A percentile compares a stretch with the other conserved stretches of the same genome.
These are phyloP conservation scores for Fusarium begoniae DNA, from an alignment of 2,329 filamentous ascomycete species.

Conservation along the genomic window DNA sequence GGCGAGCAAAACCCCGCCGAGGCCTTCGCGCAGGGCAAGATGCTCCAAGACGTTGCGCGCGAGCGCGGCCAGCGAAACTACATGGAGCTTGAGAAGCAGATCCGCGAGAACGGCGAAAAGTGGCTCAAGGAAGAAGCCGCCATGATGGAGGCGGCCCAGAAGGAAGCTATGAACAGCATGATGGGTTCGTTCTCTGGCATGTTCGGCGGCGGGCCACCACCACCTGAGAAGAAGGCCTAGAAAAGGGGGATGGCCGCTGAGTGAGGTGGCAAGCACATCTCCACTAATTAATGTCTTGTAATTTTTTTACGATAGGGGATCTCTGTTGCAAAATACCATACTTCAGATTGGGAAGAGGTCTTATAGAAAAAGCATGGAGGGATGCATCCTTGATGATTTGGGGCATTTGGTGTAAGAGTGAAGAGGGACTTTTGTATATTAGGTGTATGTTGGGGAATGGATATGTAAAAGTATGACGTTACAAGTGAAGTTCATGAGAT, in stretches of 20 bases:
- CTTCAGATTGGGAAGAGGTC: conserved; percentile 27
- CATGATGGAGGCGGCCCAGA: conserved; percentile 86
- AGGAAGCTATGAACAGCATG: conserved; percentile 93
- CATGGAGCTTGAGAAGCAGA: conserved; percentile 87
- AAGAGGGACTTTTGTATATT: conserved; percentile 34
- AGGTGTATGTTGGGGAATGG: conserved; percentile 20
- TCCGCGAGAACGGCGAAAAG: conserved; percentile 91
- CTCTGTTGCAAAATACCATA: conserved; percentile 11
- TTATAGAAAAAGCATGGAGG: conserved; percentile 34
- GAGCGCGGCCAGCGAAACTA: conserved; percentile 93
- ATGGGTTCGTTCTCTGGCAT: conserved; percentile 72
- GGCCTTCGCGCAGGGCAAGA: conserved; percentile 90
- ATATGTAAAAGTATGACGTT: conserved; percentile 31
- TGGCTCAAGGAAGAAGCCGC: conserved; percentile 95
- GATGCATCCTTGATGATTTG: conserved; percentile 1
- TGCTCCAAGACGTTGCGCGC: conserved; percentile 93
- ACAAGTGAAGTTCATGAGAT: conserved; percentile 7
- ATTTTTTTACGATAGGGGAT: conserved; percentile 26
- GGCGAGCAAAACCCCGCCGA: conserved; percentile 78
- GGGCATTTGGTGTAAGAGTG: conserved; percentile 28
- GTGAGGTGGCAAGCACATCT: conserved; percentile 38
- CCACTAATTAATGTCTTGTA: conserved; percentile 46
- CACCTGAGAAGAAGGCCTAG: conserved; percentile 40
- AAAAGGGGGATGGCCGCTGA: neutral
- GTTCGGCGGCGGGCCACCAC: conserved; percentile 36